phyloP scores from a whole-genome alignment of 495 filamentous ascomycete genomes.

The Talaromyces stipitatus region DNA sequence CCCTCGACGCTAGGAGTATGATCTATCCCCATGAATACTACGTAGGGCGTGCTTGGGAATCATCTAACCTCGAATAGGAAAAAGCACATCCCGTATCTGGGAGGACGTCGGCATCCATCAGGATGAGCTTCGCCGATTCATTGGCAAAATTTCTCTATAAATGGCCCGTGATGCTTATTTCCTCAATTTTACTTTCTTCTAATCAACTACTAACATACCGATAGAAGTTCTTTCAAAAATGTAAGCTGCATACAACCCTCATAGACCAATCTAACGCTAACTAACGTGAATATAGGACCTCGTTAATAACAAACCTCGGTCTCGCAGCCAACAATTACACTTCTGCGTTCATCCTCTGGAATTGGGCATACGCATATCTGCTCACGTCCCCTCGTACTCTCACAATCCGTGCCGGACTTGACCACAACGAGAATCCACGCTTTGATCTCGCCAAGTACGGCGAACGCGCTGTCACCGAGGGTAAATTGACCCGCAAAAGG shows the following conservation, averaged over 20 bases:
- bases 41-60: not conserved
- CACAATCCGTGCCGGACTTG: constrained; percentile 36
- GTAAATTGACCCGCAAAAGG: constrained; percentile 37
- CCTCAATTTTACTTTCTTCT: not conserved
- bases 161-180: not conserved
- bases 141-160: not conserved
- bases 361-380: constrained; percentile 41
- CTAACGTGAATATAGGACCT: not conserved
- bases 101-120: too few relatives aligned
- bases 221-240: too few relatives aligned
- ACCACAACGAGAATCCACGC: constrained; percentile 41
- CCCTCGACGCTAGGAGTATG: too few relatives aligned
- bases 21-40: too few relatives aligned
- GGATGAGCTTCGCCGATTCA: not conserved
- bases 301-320: constrained; percentile 18
- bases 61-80: not conserved
- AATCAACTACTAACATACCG: too few relatives aligned
- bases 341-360: constrained; percentile 30
- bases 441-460: constrained; percentile 40
- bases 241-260: not conserved
- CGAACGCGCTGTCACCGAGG: constrained; percentile 35
- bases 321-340: constrained; percentile 28
- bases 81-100: too few relatives aligned
- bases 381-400: constrained; percentile 32
- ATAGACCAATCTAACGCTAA: not conserved